Conservation (phyloP, 2,329 filamentous ascomycete species). For the Cordyceps javanica region DNA sequence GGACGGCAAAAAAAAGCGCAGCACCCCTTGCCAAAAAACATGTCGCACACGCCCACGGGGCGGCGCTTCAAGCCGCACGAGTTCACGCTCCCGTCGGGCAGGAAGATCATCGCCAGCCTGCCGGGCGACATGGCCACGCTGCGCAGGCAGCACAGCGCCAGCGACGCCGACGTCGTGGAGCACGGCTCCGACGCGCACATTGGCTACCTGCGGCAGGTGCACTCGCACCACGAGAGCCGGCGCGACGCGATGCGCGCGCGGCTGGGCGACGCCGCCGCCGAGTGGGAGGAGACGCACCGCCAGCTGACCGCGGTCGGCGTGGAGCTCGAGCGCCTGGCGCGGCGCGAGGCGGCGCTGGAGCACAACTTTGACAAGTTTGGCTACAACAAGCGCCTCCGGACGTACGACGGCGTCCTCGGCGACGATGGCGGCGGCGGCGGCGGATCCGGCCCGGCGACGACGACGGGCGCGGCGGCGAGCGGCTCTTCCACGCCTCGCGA, state of each 20-base stretch:
- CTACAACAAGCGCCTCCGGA: conserved; percentile 52
- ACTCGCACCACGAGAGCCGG: conserved; percentile 45
- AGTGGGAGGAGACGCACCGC: conserved; percentile 49
- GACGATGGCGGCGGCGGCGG: conserved; percentile 12
- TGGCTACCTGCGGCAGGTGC: conserved; percentile 41
- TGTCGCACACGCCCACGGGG: conserved; percentile 1
- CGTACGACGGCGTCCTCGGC: conserved; percentile 27
- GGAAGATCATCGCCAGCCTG: conserved; percentile 48
- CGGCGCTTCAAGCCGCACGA: conserved; percentile 27
- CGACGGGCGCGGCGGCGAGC: conserved; percentile 15
- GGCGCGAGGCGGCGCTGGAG: conserved; percentile 49
- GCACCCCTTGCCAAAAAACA: not conserved
- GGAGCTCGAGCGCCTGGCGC: conserved; percentile 48
- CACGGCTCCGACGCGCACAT: conserved; percentile 46
- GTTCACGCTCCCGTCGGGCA: conserved; percentile 49
- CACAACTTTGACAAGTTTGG: conserved; percentile 60
- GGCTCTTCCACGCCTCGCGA: conserved; percentile 16
- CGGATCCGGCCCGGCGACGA: too few relatives aligned
- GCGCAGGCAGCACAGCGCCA: conserved; percentile 33
- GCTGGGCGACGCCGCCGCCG: conserved; percentile 45
- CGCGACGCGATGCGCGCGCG: conserved; percentile 40
- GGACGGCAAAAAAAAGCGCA: not conserved
- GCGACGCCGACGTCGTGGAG: conserved; percentile 51
- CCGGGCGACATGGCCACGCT: conserved; percentile 49
- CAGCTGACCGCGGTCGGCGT: conserved; percentile 46